These are phyloP conservation scores for Maudiozyma barnettii DNA, from an alignment of 805 yeast species.

Conservation along the genomic window DNA sequence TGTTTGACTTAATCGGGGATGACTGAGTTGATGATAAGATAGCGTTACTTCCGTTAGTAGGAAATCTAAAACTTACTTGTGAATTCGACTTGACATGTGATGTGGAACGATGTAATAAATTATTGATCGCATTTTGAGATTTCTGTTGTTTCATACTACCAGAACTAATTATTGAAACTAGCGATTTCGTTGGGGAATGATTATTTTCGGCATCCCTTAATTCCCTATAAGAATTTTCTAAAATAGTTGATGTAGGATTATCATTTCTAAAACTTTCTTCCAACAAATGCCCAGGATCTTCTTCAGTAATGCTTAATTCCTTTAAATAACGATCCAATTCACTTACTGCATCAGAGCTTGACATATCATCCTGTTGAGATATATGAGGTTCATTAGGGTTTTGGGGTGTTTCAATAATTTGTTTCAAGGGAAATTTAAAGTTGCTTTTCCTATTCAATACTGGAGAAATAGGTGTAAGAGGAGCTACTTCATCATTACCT, in stretches of 20 bases:
- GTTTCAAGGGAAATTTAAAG: constrained; percentile 17
- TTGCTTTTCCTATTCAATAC: constrained; percentile 5
- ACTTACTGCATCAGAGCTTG: constrained; percentile 18
- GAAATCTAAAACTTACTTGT: constrained; percentile 8
- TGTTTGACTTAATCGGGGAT: constrained; percentile 24
- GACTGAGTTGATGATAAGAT: constrained; percentile 13
- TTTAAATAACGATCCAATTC: constrained; percentile 22
- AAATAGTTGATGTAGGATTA: constrained; percentile 9
- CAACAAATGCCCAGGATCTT: constrained; percentile 11
- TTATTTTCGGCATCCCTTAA: constrained; percentile 11
- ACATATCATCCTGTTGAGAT: not conserved
- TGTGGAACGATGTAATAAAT: constrained; percentile 3
- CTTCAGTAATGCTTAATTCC: constrained; percentile 9
- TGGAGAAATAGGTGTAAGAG: not conserved
- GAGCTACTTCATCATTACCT: not conserved
- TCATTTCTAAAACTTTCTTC: constrained; percentile 22
- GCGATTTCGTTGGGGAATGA: constrained; percentile 30
- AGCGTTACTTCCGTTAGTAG: not conserved
- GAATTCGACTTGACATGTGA: constrained; percentile 18
- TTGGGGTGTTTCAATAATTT: not conserved
- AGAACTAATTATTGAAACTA: constrained; percentile 20
- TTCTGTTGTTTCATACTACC: constrained; percentile 12
- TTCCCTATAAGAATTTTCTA: constrained; percentile 11
- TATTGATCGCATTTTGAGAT: constrained; percentile 8
- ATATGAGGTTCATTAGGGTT: not conserved